Percentiles rank a stretch among this genome's conserved stretches.
phyloP scores from a whole-genome alignment of 2,329 filamentous ascomycete species.

The Neofusicoccum kwambonambiense region DNA sequence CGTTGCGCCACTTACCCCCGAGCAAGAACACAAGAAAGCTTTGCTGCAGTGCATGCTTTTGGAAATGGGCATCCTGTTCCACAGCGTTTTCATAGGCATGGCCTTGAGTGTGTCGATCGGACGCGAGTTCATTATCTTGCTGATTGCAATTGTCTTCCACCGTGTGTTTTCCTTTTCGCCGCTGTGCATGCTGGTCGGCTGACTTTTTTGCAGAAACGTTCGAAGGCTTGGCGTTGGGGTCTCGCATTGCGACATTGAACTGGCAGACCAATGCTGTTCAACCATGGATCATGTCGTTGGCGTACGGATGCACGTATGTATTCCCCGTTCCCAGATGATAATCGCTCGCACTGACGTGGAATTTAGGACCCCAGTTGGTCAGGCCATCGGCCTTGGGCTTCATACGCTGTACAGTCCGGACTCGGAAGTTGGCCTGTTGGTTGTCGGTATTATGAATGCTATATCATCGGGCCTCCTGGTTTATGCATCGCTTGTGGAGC shows the following conservation, averaged over 20 bases:
- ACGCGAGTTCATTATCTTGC: slow-evolving; percentile 62
- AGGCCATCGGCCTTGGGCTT: slow-evolving; percentile 75
- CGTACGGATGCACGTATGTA: slow-evolving; percentile 58
- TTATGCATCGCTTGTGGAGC: slow-evolving; percentile 79
- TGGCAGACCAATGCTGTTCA: slow-evolving; percentile 32
- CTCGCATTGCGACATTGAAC: slow-evolving; percentile 77
- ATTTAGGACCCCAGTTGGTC: slow-evolving; percentile 67
- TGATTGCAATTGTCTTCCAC: slow-evolving; percentile 70
- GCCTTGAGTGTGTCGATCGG: slow-evolving; percentile 68
- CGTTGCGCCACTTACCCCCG: slow-evolving; percentile 49
- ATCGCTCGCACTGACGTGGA: background rate
- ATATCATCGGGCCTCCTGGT: slow-evolving; percentile 77
- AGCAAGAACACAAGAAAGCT: background rate
- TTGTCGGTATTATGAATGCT: slow-evolving; percentile 86
- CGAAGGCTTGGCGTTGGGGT: slow-evolving; percentile 81
- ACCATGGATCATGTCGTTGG: slow-evolving; percentile 72
- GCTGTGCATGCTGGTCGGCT: background rate
- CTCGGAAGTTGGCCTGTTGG: slow-evolving; percentile 71
- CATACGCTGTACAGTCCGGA: slow-evolving; percentile 79
- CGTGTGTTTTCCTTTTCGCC: slow-evolving; percentile 28
- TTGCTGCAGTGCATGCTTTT: slow-evolving; percentile 65
- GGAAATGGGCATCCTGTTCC: slow-evolving; percentile 76
- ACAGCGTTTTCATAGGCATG: slow-evolving; percentile 74
- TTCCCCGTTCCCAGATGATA: background rate
- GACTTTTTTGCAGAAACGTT: slow-evolving; percentile 60